Conservation (phyloP, 2,329 filamentous ascomycete genomes). For the Exophiala sp. region DNA sequence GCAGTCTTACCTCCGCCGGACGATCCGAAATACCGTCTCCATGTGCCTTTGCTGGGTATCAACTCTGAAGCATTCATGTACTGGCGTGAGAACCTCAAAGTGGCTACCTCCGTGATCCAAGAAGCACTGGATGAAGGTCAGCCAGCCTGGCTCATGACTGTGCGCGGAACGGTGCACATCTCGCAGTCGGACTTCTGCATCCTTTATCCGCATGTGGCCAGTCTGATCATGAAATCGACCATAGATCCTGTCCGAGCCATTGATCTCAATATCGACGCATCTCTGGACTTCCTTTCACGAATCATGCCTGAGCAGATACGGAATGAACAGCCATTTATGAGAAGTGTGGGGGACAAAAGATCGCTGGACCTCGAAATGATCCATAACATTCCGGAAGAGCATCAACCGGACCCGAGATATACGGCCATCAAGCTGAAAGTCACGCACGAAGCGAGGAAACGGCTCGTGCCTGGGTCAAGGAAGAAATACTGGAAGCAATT, state of each 20-base stretch:
- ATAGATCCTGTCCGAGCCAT: constrained; percentile 62
- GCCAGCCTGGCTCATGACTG: constrained; percentile 51
- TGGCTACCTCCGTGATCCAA: constrained; percentile 54
- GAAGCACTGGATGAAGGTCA: constrained; percentile 51
- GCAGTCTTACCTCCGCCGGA: constrained; percentile 37
- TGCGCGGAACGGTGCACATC: constrained; percentile 61
- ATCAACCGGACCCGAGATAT: constrained; percentile 57
- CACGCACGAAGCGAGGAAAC: constrained; percentile 46
- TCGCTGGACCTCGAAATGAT: constrained; percentile 47
- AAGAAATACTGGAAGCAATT: constrained; percentile 21
- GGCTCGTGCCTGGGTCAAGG: constrained; percentile 16
- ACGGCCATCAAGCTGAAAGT: constrained; percentile 58
- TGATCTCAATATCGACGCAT: constrained; percentile 60
- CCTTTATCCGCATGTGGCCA: constrained; percentile 58
- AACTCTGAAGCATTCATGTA: constrained; percentile 69
- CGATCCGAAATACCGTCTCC: constrained; percentile 45
- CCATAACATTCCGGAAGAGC: constrained; percentile 49
- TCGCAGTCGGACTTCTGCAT: constrained; percentile 65
- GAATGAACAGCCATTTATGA: constrained; percentile 45
- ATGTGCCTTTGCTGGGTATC: constrained; percentile 59
- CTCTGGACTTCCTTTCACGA: constrained; percentile 59
- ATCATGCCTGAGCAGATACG: constrained; percentile 32
- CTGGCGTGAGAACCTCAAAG: constrained; percentile 62
- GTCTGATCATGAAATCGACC: constrained; percentile 59
- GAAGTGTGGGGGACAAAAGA: constrained; percentile 52